A percentile compares a stretch with the other conserved stretches of the same genome.
Conservation (phyloP, 1,139 yeast genomes). For the Geotrichum europaeum region DNA sequence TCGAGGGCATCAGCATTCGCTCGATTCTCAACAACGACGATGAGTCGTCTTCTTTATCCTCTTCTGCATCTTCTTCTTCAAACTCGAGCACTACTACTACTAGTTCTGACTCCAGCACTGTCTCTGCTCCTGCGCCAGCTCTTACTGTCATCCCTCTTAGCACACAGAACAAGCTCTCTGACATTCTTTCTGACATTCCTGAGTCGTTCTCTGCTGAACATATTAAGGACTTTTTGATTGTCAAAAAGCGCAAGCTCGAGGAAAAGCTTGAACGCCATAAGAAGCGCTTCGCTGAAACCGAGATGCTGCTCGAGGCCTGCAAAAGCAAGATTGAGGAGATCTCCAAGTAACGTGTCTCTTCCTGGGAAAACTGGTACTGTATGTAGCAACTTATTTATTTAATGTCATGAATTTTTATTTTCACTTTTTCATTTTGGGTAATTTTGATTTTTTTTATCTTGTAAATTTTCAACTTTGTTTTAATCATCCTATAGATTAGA, state of each 20-base stretch:
- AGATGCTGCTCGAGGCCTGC: constrained; percentile 16
- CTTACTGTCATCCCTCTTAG: not conserved
- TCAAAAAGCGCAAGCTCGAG: constrained; percentile 18
- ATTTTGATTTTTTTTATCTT: no score
- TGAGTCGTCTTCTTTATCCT: not conserved
- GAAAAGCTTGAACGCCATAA: constrained; percentile 15
- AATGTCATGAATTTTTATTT: not conserved
- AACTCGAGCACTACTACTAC: not conserved
- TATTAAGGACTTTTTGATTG: constrained; percentile 13
- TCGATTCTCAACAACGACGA: constrained; percentile 11
- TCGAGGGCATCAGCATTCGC: constrained; percentile 16
- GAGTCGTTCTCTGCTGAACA: constrained; percentile 13
- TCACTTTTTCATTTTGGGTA: no score
- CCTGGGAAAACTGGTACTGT: not conserved
- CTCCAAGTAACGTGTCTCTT: not conserved
- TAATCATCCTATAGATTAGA: no score
- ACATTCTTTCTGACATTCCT: constrained; percentile 19
- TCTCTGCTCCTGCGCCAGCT: not conserved
- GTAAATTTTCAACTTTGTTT: no score
- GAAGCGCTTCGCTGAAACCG: constrained; percentile 13
- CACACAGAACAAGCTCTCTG: constrained; percentile 18
- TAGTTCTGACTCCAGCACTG: not conserved
- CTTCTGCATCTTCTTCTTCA: constrained; percentile 2
- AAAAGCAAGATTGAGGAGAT: constrained; percentile 15
- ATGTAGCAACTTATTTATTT: not conserved